These are phyloP conservation scores for Chlorella sp. DNA, from an alignment of 139 green algal genomes.

Conservation along the genomic window DNA sequence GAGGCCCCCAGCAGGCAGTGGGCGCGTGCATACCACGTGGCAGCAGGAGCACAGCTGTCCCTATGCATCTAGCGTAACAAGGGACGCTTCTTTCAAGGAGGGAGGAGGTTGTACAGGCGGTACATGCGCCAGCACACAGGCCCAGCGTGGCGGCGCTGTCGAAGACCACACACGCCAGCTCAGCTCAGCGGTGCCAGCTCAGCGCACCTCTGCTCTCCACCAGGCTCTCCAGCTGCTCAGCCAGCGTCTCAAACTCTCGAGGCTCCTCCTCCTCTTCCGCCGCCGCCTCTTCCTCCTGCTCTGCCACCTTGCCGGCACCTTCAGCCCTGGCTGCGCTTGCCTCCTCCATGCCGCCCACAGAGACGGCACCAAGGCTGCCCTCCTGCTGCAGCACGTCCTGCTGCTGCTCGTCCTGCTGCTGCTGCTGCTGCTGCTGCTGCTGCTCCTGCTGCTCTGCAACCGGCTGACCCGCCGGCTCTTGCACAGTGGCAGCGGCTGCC, in stretches of 20 bases:
- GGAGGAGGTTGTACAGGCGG: no score
- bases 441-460: neutral
- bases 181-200: neutral
- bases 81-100: no score
- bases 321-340: no score
- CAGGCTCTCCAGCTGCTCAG: slow-evolving; percentile 20
- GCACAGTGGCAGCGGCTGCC: neutral
- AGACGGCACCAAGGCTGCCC: neutral
- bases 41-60: no score
- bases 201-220: neutral
- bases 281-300: neutral
- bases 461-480: neutral
- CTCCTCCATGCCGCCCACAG: neutral
- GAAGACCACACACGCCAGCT: no score
- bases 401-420: neutral
- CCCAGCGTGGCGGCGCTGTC: no score
- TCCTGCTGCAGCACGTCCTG: neutral
- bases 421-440: neutral
- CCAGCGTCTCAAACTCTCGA: slow-evolving; percentile 5
- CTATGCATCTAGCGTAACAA: no score
- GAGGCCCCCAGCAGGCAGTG: no score
- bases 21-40: no score
- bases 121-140: no score
- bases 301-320: no score
- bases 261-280: neutral